A percentile compares a stretch with the other conserved stretches of the same genome.
Evolutionary conservation across 2,329 filamentous ascomycete species (phyloP).

Genomic region (Neofusicoccum laricinum): DNA sequence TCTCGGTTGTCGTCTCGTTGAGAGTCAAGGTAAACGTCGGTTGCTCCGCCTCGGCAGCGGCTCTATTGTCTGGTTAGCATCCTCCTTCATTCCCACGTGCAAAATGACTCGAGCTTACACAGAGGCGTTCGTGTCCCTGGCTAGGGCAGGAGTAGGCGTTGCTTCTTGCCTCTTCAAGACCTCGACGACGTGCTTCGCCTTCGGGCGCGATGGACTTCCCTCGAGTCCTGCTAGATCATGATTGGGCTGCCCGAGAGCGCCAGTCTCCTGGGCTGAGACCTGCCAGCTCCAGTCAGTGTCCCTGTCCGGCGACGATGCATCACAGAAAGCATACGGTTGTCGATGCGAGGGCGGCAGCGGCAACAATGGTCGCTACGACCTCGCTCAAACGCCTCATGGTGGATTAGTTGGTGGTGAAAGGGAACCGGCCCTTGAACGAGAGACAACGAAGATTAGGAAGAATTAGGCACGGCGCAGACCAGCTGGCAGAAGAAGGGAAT

Average conservation of each 20-base stretch:
- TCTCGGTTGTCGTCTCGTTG: not conserved
- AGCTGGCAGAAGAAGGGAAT: constrained; percentile 6
- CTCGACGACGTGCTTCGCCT: constrained; percentile 6
- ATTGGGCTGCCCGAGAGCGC: not conserved
- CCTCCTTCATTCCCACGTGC: too few species aligned
- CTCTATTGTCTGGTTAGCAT: not conserved
- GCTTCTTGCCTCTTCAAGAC: not conserved
- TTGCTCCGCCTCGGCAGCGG: constrained; percentile 9
- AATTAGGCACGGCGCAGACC: not conserved
- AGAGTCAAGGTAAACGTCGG: constrained; percentile 8
- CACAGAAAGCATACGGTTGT: not conserved
- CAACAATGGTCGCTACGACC: not conserved
- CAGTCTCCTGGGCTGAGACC: constrained; percentile 9
- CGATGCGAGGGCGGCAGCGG: not conserved
- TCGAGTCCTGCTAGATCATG: not conserved
- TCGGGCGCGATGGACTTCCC: not conserved
- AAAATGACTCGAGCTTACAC: not conserved
- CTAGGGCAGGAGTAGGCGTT: not conserved
- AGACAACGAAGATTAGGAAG: not conserved
- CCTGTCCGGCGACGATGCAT: not conserved
- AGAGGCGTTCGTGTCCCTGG: constrained; percentile 3
- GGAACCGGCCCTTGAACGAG: constrained; percentile 16
- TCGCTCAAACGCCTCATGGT: constrained; percentile 1
- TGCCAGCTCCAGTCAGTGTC: not conserved
- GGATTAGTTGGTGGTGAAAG: not conserved